phyloP scores from a whole-genome alignment of 371 early-diverging fungal genomes.

The Coelomomyces lativittatus region DNA sequence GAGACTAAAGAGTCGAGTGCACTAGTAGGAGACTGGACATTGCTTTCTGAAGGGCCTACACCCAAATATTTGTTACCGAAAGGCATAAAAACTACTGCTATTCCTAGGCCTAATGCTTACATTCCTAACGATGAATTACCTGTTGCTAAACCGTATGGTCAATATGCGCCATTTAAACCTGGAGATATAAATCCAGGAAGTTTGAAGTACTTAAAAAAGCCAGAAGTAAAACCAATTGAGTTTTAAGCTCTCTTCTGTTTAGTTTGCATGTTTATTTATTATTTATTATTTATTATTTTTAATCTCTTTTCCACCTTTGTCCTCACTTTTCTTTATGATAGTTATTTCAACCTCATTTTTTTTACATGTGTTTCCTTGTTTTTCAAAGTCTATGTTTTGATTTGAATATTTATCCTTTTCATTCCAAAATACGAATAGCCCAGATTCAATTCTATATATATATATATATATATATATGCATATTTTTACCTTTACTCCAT shows the following conservation, averaged over 20 bases:
- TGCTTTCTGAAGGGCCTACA: neutral
- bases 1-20: neutral
- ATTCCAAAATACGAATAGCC: too few relatives aligned
- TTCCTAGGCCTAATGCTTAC: slow-evolving; percentile 36
- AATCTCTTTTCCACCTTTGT: too few relatives aligned
- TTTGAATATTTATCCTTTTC: too few relatives aligned
- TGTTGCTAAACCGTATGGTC: slow-evolving; percentile 37
- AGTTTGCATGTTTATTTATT: neutral
- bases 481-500: too few relatives aligned
- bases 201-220: slow-evolving; percentile 20
- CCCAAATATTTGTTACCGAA: neutral
- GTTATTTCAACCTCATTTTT: too few relatives aligned
- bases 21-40: neutral
- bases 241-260: too few relatives aligned
- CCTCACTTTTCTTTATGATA: too few relatives aligned
- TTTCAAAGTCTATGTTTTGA: too few relatives aligned
- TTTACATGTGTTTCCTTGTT: too few relatives aligned
- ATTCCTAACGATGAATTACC: slow-evolving; percentile 26
- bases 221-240: slow-evolving; percentile 16
- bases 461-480: too few relatives aligned
- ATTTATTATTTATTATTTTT: too few relatives aligned
- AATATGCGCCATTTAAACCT: slow-evolving; percentile 31
- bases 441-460: too few relatives aligned
- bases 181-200: slow-evolving; percentile 15
- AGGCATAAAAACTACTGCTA: slow-evolving; percentile 13